phyloP scores from a whole-genome alignment of 2,329 filamentous ascomycete species.

The Penicillium sp. region DNA sequence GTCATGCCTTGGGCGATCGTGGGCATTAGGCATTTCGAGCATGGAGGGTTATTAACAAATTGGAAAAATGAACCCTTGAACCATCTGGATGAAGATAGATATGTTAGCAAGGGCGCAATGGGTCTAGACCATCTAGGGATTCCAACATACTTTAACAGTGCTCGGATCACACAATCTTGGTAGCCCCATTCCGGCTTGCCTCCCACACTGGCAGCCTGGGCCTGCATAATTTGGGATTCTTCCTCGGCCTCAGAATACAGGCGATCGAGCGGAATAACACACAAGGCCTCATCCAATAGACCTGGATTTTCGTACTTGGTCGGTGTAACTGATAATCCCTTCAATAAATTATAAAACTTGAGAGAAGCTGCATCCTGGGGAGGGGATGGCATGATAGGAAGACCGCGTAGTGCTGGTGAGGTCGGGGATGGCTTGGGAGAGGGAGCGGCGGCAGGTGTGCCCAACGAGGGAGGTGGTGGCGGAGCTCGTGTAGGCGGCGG shows the following conservation, averaged over 20 bases:
- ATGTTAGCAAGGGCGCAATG: slow-evolving; percentile 10
- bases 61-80: slow-evolving; percentile 94
- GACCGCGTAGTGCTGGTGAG: slow-evolving; percentile 47
- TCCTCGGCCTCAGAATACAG: slow-evolving; percentile 95
- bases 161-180: slow-evolving; percentile 91
- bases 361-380: slow-evolving; percentile 69
- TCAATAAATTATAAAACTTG: slow-evolving; percentile 76
- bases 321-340: slow-evolving; percentile 82
- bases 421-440: slow-evolving; percentile 35
- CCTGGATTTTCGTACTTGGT: slow-evolving; percentile 96
- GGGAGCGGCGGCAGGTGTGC: slow-evolving; percentile 37
- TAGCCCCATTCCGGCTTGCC: slow-evolving; percentile 91
- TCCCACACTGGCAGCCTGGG: slow-evolving; percentile 82
- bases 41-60: slow-evolving; percentile 94
- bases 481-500: slow-evolving; percentile 37
- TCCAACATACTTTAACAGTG: slow-evolving; percentile 69
- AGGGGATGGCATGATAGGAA: slow-evolving; percentile 70
- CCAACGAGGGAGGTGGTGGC: slow-evolving; percentile 35
- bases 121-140: slow-evolving; percentile 11
- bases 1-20: slow-evolving; percentile 82
- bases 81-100: slow-evolving; percentile 59
- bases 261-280: slow-evolving; percentile 79
- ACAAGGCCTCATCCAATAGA: slow-evolving; percentile 84
- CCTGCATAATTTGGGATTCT: slow-evolving; percentile 81
- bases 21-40: slow-evolving; percentile 74